Base-by-base conservation (phyloP, 352 stramenopile species). In the Phytophthora idaei region DNA sequence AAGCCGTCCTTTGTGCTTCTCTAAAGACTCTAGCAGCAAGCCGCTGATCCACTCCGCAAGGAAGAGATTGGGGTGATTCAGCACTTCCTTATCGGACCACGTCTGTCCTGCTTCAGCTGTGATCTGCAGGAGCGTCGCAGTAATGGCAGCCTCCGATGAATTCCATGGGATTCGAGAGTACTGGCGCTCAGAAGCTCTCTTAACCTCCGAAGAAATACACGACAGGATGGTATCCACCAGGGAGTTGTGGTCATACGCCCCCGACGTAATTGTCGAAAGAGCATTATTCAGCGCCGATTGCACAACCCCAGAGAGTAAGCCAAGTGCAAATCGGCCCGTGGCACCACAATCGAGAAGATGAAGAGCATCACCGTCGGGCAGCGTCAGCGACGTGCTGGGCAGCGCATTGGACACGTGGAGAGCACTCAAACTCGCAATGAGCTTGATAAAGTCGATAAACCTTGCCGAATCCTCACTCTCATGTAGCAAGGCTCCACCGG, bases 131-230 rank as follows among this genome's bases (percentile, higher is more conserved):
- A 93, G 83, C 31, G 73, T 90, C 32, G 83, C 76, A 11, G 81
- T 92, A 36, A 94, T 89, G 6, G 76, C 66, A 29, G 80, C 82
- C 52, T 94, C 82, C 7, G 75, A 81, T 15, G 83, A 74, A 58
- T 96, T 89, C 90, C 90, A 97, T 17, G 87, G 86, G 31, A 97
- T 84, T 15, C 84, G 78, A 21, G 89, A 80, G 57, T 95, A 97
- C 50, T 89, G 78, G 15, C 89, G 87, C 58, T 89, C 75, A 14
- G 87, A 92, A 27, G 86, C 83, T 34, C 70, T 77, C 49, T 76
- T 81, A 4, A 96, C 81, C 70, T 95, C 86, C 1, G 67, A 73
- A 0, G 64, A 82, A 52, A 95, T 85, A 41, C 77, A 84, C 10
- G 73, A 65, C 21, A 95, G 52, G 42, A 94, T 77, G 7, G 80